phyloP scores from a whole-genome alignment of 257 asterid species.

The Asclepias syriaca region DNA sequence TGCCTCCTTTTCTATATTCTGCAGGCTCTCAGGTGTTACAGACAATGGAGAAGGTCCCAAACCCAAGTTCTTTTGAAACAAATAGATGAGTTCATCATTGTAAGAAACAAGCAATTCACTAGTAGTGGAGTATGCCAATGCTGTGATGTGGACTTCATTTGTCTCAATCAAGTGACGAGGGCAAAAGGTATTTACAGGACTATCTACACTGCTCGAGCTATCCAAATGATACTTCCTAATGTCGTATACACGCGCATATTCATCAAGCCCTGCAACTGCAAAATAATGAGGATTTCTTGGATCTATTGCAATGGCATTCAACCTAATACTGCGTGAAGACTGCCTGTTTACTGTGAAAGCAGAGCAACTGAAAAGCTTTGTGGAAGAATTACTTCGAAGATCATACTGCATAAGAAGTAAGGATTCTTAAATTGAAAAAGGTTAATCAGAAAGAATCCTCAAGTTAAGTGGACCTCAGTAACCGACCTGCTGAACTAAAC shows the following conservation, averaged over 20 bases:
- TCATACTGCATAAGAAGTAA: constrained; percentile 65
- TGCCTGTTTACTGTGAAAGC: constrained; percentile 28
- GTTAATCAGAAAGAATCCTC: background rate
- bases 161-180: constrained; percentile 43
- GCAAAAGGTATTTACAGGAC: constrained; percentile 50
- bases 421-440: constrained; percentile 34
- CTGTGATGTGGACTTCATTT: constrained; percentile 50
- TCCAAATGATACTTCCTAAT: constrained; percentile 46
- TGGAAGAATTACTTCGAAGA: constrained; percentile 55
- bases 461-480: constrained; percentile 9
- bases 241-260: constrained; percentile 69
- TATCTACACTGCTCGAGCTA: constrained; percentile 35
- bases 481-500: constrained; percentile 66
- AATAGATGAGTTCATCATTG: constrained; percentile 63
- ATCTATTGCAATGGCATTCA: constrained; percentile 62
- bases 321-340: constrained; percentile 35
- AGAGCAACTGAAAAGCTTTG: constrained; percentile 64
- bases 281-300: constrained; percentile 76
- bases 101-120: constrained; percentile 75
- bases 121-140: constrained; percentile 61
- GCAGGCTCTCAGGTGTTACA: constrained; percentile 26
- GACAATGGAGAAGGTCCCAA: constrained; percentile 47
- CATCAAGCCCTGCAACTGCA: constrained; percentile 71
- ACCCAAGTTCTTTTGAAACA: constrained; percentile 64
- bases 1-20: constrained; percentile 26